phyloP scores from a whole-genome alignment of 495 filamentous ascomycete genomes.

The Trichoderma reesei region DNA sequence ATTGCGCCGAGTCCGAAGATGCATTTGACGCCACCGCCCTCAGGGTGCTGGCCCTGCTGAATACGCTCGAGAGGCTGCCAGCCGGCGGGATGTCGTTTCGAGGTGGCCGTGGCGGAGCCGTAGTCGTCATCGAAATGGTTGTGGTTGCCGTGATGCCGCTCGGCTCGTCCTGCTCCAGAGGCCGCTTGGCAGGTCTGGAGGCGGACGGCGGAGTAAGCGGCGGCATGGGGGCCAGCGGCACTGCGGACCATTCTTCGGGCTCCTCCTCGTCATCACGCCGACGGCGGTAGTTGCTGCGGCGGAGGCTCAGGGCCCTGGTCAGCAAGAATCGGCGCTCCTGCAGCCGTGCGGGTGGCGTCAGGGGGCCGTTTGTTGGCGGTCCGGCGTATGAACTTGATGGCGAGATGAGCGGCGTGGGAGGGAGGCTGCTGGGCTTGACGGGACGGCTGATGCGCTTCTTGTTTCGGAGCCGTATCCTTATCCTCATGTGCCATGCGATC shows the following conservation, averaged over 20 bases:
- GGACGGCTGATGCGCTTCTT: constrained; percentile 11
- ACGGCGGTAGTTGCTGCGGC: background rate
- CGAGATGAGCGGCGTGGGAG: constrained; percentile 30
- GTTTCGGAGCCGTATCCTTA: constrained; percentile 9
- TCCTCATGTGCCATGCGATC: constrained; percentile 9
- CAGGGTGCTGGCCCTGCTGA: background rate
- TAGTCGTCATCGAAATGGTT: background rate
- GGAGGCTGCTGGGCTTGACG: constrained; percentile 14
- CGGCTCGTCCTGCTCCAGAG: background rate
- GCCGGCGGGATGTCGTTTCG: background rate
- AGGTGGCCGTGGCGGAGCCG: background rate
- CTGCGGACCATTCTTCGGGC: background rate
- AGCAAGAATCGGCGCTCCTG: constrained; percentile 23
- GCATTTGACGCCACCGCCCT: background rate
- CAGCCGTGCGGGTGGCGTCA: constrained; percentile 35
- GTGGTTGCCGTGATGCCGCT: background rate
- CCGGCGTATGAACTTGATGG: constrained; percentile 22
- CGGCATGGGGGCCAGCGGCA: background rate
- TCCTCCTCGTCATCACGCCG: background rate
- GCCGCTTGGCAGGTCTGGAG: background rate
- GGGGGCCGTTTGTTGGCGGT: constrained; percentile 11
- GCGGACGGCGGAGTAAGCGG: background rate
- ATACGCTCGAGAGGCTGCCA: background rate
- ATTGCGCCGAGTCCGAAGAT: background rate
- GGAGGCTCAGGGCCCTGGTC: background rate